Evolutionary conservation across 768 basidiomycete species (phyloP).

Genomic region (Termitomyces sp.): DNA sequence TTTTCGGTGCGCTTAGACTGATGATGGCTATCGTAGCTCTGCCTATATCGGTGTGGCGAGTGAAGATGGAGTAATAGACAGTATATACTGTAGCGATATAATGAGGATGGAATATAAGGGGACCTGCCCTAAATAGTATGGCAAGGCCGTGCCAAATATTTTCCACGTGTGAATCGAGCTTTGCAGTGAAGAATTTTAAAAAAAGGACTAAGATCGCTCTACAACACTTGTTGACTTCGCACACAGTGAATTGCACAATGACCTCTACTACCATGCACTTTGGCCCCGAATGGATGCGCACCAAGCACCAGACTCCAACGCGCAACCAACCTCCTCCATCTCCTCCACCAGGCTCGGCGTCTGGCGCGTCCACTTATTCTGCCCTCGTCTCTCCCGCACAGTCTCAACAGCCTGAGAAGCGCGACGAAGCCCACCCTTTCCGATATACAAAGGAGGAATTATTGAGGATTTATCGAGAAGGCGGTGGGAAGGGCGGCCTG

Average conservation of each 20-base stretch:
- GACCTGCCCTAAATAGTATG: slow-evolving; percentile 38
- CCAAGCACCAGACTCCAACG: slow-evolving; percentile 58
- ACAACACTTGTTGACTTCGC: slow-evolving; percentile 14
- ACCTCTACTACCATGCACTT: slow-evolving; percentile 79
- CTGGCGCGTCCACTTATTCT: slow-evolving; percentile 65
- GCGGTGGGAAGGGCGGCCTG: slow-evolving; percentile 67
- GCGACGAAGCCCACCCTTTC: slow-evolving; percentile 74
- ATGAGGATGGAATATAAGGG: background rate
- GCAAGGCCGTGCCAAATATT: slow-evolving; percentile 25
- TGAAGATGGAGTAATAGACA: slow-evolving; percentile 39
- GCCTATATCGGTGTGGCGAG: slow-evolving; percentile 69
- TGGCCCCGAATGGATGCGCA: slow-evolving; percentile 92
- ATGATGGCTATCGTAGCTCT: slow-evolving; percentile 42
- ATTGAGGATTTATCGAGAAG: slow-evolving; percentile 79
- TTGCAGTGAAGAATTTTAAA: slow-evolving; percentile 30
- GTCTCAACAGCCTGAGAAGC: slow-evolving; percentile 47
- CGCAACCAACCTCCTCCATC: slow-evolving; percentile 56
- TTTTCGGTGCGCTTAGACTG: background rate
- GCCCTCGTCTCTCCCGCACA: slow-evolving; percentile 59
- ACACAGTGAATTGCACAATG: slow-evolving; percentile 30
- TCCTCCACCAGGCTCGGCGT: slow-evolving; percentile 49
- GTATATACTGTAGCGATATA: slow-evolving; percentile 1
- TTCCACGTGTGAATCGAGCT: slow-evolving; percentile 36
- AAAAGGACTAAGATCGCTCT: slow-evolving; percentile 21
- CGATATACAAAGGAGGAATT: slow-evolving; percentile 85